A percentile compares a stretch with the other conserved stretches of the same genome.
Evolutionary conservation across 1,284 basidiomycete species (phyloP).

Genomic region (Tetrapyrgos nigripes): DNA sequence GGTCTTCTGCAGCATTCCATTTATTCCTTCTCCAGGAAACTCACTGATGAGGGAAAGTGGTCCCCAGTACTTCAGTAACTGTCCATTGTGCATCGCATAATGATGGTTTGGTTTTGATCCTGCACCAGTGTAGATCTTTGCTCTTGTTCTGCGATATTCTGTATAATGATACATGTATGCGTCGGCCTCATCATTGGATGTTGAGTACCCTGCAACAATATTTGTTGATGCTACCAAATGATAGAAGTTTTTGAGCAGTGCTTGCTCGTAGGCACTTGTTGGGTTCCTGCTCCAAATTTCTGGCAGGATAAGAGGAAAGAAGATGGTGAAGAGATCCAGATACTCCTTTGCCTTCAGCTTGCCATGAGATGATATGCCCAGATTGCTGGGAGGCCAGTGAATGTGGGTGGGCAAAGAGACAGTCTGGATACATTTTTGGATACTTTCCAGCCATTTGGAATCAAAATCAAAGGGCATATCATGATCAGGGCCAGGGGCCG

Average conservation of each 20-base stretch:
- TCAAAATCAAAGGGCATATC: background rate
- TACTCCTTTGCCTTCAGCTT: conserved; percentile 24
- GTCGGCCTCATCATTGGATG: conserved; percentile 15
- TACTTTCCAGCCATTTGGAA: background rate
- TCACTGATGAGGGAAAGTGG: conserved; percentile 13
- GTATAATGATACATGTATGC: no score
- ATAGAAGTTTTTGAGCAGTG: conserved; percentile 13
- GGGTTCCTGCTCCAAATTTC: conserved; percentile 15
- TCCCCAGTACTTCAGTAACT: no score
- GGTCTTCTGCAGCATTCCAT: no score
- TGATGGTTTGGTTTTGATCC: conserved; percentile 14
- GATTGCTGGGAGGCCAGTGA: conserved; percentile 15
- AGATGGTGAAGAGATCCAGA: conserved; percentile 13
- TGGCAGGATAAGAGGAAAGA: conserved; percentile 19
- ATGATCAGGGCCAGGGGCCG: no score
- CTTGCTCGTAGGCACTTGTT: background rate
- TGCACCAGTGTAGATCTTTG: conserved; percentile 12
- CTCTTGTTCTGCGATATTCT: no score
- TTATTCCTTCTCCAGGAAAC: conserved; percentile 17
- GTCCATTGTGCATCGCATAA: conserved; percentile 15
- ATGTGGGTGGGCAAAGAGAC: conserved; percentile 16
- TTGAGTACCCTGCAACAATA: conserved; percentile 15
- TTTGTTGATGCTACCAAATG: conserved; percentile 20
- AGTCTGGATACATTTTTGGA: conserved; percentile 8
- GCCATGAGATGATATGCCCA: conserved; percentile 19